phyloP scores from a whole-genome alignment of 108 stramenopile species.

The Pseudonitzschia pungens region DNA sequence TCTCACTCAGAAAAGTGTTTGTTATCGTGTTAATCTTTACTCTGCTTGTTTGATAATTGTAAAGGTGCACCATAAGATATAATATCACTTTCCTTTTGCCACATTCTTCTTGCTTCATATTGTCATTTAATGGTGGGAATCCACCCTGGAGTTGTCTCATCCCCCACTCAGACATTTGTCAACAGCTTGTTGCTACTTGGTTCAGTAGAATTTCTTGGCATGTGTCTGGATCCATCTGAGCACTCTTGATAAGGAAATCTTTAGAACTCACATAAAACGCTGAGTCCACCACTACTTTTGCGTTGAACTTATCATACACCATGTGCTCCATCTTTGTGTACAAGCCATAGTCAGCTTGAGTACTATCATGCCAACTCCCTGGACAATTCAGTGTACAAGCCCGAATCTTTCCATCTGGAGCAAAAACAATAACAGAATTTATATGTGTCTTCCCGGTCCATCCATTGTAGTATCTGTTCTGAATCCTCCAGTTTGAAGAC shows the following conservation, averaged over 20 bases:
- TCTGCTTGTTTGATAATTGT: slow-evolving; percentile 5
- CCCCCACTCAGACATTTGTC: slow-evolving; percentile 37
- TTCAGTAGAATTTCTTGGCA: not conserved
- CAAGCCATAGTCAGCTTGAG: slow-evolving; percentile 31
- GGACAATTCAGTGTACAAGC: slow-evolving; percentile 26
- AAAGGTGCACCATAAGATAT: not conserved
- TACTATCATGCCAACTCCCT: slow-evolving; percentile 35
- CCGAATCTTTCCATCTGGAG: slow-evolving; percentile 38
- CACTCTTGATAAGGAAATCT: slow-evolving; percentile 20
- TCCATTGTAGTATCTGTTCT: too few relatives aligned
- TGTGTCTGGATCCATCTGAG: slow-evolving; percentile 13
- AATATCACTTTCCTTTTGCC: not conserved
- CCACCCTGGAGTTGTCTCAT: slow-evolving; percentile 22
- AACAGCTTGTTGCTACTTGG: slow-evolving; percentile 9
- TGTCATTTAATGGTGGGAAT: slow-evolving; percentile 1
- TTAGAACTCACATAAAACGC: slow-evolving; percentile 3
- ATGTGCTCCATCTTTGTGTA: slow-evolving; percentile 35
- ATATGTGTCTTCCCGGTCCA: too few relatives aligned
- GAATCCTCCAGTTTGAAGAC: not conserved
- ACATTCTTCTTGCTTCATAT: not conserved
- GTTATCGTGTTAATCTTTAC: not conserved
- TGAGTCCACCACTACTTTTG: slow-evolving; percentile 33
- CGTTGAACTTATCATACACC: slow-evolving; percentile 16
- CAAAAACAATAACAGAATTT: too few relatives aligned
- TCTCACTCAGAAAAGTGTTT: not conserved